Evolutionary conservation across 306 rosid species (phyloP).

Genomic region (Spatholobus suberectus): DNA sequence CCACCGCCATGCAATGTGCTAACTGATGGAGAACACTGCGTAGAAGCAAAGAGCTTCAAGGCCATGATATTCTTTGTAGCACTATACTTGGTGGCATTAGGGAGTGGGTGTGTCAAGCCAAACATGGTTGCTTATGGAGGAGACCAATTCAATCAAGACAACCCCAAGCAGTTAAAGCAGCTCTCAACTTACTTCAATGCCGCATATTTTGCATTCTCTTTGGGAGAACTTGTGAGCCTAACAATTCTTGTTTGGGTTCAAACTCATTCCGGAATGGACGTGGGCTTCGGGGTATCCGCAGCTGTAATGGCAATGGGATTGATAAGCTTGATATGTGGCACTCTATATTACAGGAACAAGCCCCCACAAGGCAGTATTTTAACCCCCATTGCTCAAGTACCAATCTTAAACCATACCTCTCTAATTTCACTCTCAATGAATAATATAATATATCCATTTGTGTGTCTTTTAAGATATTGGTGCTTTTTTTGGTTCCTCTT

Average conservation of each 20-base stretch:
- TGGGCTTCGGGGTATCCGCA: slow-evolving; percentile 92
- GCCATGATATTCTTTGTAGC: slow-evolving; percentile 80
- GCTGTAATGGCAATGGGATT: slow-evolving; percentile 90
- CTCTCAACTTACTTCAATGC: slow-evolving; percentile 90
- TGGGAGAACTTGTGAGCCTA: slow-evolving; percentile 86
- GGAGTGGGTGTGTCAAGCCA: slow-evolving; percentile 97
- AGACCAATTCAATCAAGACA: slow-evolving; percentile 72
- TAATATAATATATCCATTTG: background rate
- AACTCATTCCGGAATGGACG: slow-evolving; percentile 99
- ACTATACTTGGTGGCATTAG: slow-evolving; percentile 87
- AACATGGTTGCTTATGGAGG: slow-evolving; percentile 97
- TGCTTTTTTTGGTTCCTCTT: too few relatives aligned
- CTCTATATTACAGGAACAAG: slow-evolving; percentile 80
- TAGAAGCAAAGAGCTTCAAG: slow-evolving; percentile 82
- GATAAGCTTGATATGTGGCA: slow-evolving; percentile 71
- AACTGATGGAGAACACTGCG: slow-evolving; percentile 49
- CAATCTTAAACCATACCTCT: background rate
- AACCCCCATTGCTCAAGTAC: slow-evolving; percentile 86
- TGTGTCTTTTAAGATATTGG: background rate
- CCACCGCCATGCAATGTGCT: slow-evolving; percentile 71
- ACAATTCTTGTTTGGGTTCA: slow-evolving; percentile 93
- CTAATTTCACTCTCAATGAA: background rate
- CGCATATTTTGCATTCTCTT: slow-evolving; percentile 86
- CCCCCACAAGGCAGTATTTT: slow-evolving; percentile 90
- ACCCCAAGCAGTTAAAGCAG: slow-evolving; percentile 57